Base-by-base conservation (phyloP, 495 filamentous ascomycete genomes). In the Xylaria nigripes region DNA sequence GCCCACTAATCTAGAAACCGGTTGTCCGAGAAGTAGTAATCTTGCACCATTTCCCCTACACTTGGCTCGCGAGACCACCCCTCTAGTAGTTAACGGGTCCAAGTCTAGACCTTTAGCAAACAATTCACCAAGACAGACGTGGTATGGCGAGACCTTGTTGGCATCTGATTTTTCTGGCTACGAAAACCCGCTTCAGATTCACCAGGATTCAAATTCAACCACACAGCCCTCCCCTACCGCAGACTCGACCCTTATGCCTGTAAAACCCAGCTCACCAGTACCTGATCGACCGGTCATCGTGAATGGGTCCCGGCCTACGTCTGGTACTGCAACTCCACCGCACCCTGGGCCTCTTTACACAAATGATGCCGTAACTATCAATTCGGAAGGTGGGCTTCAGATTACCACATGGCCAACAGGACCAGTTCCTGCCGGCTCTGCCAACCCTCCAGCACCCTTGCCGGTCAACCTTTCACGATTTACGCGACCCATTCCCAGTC, bases 31-130 rank as follows among this genome's bases (percentile, higher is more conserved):
- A 3, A 72, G 77, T 16, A 61, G 68, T 42, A 68, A 63, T 45
- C 70, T 75, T 10, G 60, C 67, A 13, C 71, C 68, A 44, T 58
- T 72, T 21, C 61, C 67, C 24, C 63, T 67, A 22, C 56, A 58
- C 21, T 59, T 67, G 27, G 29, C 53, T 12, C 63, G 64, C 15
- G 70, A 50, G 69, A 70, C 59, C 50, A 57, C 48, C 21, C 75
- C 75, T 0, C 48, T 76, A 4, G 69, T 78, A 19, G 75, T 78
- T 3, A 78, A 76, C 34, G 74, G 75, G 6, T 71, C 73, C 22
- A 62, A 60, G 30, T 48, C 66, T 5, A 70, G 70, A 45, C 44
- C 62, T 2, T 49, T 55, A 1, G 57, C 43, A 8, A 54, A 54
- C 22, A 61, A 40, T 43, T 57, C 50, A 9, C 66, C 53, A 40